Evolutionary conservation across 306 rosid genomes (phyloP), one percentile per base, ranked within the genome.

Genomic region (Fragaria ananassa): DNA sequence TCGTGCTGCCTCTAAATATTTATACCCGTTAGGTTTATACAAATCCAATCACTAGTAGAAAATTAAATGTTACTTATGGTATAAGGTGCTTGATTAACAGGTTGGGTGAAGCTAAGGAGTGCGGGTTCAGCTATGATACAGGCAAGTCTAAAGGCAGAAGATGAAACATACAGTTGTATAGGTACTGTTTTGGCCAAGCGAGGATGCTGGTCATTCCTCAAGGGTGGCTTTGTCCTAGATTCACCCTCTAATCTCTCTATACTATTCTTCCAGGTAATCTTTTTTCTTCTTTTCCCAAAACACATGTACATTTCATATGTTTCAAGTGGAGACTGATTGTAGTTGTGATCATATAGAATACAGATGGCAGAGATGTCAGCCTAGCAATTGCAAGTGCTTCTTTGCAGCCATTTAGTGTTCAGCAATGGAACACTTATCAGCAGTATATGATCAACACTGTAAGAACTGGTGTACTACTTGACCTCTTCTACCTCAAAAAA

Each of bases 181-280:
- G 98, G 96, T 8, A 87, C 93, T 21, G 95, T 89, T 74, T 81
- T 84, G 23, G 95, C 97, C 29, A 92, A 80, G 80, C n/a, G 11
- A 65, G 92, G 92, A 67, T 94, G 97, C 78, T 94, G 98, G 97
- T 94, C 98, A 49, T 92, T 94, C 72, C 96, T 94, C 31, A 94
- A 94, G 81, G 98, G 98, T 53, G 98, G 98, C n/a, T 94, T 92
- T 84, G 78, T 88, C 65, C 77, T 88, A 1, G 31, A 72, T 23
- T 81, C 75, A 1, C 76, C 87, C 19, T 88, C 97, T 4, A 81
- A 68, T 66, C 74, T 78, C 23, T 86, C 96, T 23, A 23, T 67
- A 1, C 79, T 94, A 66, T 85, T 64, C 81, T 91, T 94, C 81
- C 84, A 85, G 90, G 98, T 93, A 45, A 21, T 5, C 34, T 23